Percentiles rank a stretch among this genome's conserved stretches.
Conservation (phyloP, 495 filamentous ascomycete genomes). For the Xylaria intraflava region DNA sequence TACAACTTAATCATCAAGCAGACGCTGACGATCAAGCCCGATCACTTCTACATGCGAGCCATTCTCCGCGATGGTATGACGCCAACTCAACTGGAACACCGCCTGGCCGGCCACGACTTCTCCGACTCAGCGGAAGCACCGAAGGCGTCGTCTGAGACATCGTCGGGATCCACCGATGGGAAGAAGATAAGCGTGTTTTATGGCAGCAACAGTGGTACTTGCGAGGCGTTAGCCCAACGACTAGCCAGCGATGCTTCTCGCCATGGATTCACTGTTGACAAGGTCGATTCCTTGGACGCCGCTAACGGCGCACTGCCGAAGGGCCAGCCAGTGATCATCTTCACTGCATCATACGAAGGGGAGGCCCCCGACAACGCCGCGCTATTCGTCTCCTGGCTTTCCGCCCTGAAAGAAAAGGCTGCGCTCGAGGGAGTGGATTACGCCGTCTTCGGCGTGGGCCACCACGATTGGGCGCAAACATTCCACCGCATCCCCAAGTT, state of each 20-base stretch:
- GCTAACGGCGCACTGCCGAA: conserved; percentile 56
- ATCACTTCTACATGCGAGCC: conserved; percentile 64
- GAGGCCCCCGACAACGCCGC: conserved; percentile 68
- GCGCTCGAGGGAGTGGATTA: conserved; percentile 51
- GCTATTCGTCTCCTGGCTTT: conserved; percentile 62
- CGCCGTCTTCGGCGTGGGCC: conserved; percentile 56
- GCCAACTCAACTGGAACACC: conserved; percentile 49
- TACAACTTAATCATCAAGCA: conserved; percentile 64
- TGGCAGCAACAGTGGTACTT: conserved; percentile 71
- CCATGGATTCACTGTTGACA: conserved; percentile 52
- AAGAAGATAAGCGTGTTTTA: conserved; percentile 58
- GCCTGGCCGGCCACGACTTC: conserved; percentile 34
- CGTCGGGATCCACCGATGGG: conserved; percentile 6
- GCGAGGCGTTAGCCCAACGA: conserved; percentile 59
- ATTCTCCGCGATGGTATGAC: conserved; percentile 52
- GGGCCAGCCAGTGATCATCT: conserved; percentile 55
- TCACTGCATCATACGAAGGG: conserved; percentile 70
- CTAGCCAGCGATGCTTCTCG: conserved; percentile 51
- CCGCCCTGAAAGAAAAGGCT: conserved; percentile 41
- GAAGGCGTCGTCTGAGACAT: conserved; percentile 1
- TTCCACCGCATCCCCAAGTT: conserved; percentile 67
- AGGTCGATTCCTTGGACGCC: conserved; percentile 53
- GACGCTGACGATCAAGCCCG: conserved; percentile 72
- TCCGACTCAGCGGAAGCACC: neutral
- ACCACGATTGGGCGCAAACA: conserved; percentile 61